phyloP scores from a whole-genome alignment of 139 green algal species.

The Micractinium conductrix region DNA sequence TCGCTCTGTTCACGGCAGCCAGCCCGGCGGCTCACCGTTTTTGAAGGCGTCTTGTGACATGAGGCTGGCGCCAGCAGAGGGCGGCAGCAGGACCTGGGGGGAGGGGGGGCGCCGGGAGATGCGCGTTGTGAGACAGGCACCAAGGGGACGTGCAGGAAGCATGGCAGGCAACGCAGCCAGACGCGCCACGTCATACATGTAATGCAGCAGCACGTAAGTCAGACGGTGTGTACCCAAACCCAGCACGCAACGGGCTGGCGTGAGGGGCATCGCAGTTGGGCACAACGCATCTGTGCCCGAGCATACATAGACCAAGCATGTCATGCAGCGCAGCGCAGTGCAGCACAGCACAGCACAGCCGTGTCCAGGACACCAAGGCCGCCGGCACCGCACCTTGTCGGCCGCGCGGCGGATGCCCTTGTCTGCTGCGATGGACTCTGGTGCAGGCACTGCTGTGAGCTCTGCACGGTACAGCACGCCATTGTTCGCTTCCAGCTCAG shows the following conservation, averaged over 20 bases:
- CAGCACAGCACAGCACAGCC: neutral
- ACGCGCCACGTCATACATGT: too few species aligned
- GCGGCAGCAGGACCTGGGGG: slow-evolving; percentile 70
- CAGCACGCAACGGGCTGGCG: too few species aligned
- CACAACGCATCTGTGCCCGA: too few species aligned
- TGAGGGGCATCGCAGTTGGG: too few species aligned
- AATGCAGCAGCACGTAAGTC: too few species aligned
- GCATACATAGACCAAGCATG: too few species aligned
- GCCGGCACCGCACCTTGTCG: slow-evolving; percentile 84
- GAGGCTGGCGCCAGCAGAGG: slow-evolving; percentile 61
- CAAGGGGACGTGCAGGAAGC: neutral
- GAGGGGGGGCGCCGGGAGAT: neutral
- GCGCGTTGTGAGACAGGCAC: neutral
- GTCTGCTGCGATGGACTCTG: slow-evolving; percentile 36
- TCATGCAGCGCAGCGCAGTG: neutral
- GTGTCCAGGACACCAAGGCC: too few species aligned
- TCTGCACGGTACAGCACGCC: slow-evolving; percentile 59
- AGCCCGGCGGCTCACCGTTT: slow-evolving; percentile 53
- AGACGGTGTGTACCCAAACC: too few species aligned
- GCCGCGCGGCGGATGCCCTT: slow-evolving; percentile 65
- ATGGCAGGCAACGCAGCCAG: too few species aligned
- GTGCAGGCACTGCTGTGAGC: slow-evolving; percentile 57
- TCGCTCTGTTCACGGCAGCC: too few species aligned
- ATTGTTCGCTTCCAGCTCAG: slow-evolving; percentile 58
- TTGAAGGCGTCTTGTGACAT: slow-evolving; percentile 76